A percentile compares a stretch with the other conserved stretches of the same genome.
phyloP scores from a whole-genome alignment of 108 stramenopile genomes.

The Nitzschia sp. region DNA sequence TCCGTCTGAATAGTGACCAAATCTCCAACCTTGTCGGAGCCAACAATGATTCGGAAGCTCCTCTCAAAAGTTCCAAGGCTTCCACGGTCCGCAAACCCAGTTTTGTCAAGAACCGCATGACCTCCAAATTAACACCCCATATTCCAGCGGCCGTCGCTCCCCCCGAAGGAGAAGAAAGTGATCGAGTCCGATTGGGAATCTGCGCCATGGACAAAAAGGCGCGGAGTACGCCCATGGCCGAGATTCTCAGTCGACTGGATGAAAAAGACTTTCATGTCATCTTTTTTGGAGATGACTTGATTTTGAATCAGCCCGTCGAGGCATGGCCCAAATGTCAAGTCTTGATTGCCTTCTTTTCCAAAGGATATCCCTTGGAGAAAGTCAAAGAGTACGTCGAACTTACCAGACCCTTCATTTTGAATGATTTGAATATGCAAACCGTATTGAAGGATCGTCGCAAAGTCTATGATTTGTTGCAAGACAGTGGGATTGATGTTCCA shows the following conservation, averaged over 20 bases:
- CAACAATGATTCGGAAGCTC: not conserved
- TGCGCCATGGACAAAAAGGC: constrained; percentile 98
- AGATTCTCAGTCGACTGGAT: constrained; percentile 90
- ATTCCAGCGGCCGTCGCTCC: constrained; percentile 37
- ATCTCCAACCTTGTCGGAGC: not conserved
- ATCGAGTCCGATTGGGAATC: constrained; percentile 87
- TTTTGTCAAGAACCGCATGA: constrained; percentile 10
- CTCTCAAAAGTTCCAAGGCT: not conserved
- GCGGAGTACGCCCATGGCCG: constrained; percentile 95
- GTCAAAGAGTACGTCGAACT: constrained; percentile 89
- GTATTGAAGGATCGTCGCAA: constrained; percentile 85
- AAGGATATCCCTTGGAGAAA: constrained; percentile 91
- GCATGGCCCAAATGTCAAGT: constrained; percentile 94
- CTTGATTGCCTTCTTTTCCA: constrained; percentile 94
- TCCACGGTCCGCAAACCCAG: not conserved
- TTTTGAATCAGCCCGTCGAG: constrained; percentile 86
- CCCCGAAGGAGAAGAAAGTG: constrained; percentile 23
- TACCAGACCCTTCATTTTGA: constrained; percentile 87
- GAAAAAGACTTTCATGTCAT: constrained; percentile 71
- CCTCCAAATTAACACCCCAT: constrained; percentile 5
- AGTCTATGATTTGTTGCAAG: constrained; percentile 91
- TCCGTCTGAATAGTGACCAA: too few relatives aligned
- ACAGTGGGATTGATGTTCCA: constrained; percentile 91
- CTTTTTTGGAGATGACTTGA: constrained; percentile 91
- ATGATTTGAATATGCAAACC: constrained; percentile 90